Conservation (phyloP, 192 early-diverging fungal species). For the Tieghemiomyces parasiticus region DNA sequence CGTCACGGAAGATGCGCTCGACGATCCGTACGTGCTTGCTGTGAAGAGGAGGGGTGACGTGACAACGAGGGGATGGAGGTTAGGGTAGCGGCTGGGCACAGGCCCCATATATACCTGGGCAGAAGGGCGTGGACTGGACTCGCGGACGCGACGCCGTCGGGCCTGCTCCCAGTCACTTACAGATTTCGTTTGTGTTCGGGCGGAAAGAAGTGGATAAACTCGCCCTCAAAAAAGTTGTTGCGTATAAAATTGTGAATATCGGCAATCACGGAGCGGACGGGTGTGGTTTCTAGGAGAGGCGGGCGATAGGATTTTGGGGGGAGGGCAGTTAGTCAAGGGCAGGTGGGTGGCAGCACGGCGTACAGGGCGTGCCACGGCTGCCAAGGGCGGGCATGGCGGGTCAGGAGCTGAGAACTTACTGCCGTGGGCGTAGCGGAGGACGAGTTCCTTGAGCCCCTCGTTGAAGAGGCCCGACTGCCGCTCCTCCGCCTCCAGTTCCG, state of each 20-base stretch:
- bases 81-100: too few relatives aligned
- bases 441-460: neutral
- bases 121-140: too few relatives aligned
- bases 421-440: neutral
- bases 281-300: neutral
- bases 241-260: neutral
- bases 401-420: too few relatives aligned
- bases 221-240: neutral
- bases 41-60: too few relatives aligned
- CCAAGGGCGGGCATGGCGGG: too few relatives aligned
- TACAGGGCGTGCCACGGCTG: too few relatives aligned
- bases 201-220: neutral
- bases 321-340: too few relatives aligned
- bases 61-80: too few relatives aligned
- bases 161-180: neutral
- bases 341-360: too few relatives aligned
- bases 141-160: too few relatives aligned
- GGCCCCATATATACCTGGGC: too few relatives aligned
- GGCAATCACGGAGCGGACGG: neutral
- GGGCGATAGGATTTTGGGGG: too few relatives aligned
- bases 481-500: slow-evolving; percentile 41
- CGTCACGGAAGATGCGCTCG: neutral
- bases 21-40: neutral
- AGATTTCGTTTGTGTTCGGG: neutral
- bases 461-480: slow-evolving; percentile 37